Base-by-base conservation (phyloP, 306 rosid species). In the Cucurbita pepo region DNA sequence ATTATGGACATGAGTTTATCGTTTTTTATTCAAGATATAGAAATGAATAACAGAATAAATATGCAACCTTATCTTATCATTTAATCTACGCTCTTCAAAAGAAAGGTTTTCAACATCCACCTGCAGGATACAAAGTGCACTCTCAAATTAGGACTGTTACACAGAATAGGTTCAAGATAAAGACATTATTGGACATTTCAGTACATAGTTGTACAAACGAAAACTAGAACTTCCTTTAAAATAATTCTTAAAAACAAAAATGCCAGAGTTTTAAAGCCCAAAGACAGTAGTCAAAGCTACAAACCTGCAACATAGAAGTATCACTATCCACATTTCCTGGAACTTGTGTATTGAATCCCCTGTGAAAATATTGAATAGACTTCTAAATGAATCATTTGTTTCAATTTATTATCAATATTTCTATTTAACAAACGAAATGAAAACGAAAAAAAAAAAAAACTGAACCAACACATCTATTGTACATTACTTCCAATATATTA, bases 401-500 rank as follows among this genome's bases (percentile, higher is more conserved):
- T 69, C 75, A 57, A 53, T 25, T 79, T 54, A 43, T 34, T 60
- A 67, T 5, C 44, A 47, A 45, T 70, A 10, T 61, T 65, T 53
- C 76, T 67, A 79, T 21, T 71, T 58, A 77, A 72, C 41, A 45
- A 77, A 38, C 64, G 30, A 62, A 43, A 75, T 63, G 44, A 65
- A 72, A 77, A 45, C n/a, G 34, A 4, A 1, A 30, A 30, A 30
- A 30, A 25, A 22, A 25, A 25, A 25, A 55, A 3, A 1, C 5
- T 41, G 16, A 37, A 72, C 38, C 75, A 72, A 59, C 63, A 58
- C 40, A 77, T 62, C 75, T 78, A 60, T 58, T 63, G 77, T 78
- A 75, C 36, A 83, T 87, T 95, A 95, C 99, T 91, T 95, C 97
- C 99, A 95, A 73, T 82, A 96, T 78, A 95, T 91, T 75, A 88